phyloP scores from a whole-genome alignment of 768 basidiomycete genomes.

The Boletus edulis region DNA sequence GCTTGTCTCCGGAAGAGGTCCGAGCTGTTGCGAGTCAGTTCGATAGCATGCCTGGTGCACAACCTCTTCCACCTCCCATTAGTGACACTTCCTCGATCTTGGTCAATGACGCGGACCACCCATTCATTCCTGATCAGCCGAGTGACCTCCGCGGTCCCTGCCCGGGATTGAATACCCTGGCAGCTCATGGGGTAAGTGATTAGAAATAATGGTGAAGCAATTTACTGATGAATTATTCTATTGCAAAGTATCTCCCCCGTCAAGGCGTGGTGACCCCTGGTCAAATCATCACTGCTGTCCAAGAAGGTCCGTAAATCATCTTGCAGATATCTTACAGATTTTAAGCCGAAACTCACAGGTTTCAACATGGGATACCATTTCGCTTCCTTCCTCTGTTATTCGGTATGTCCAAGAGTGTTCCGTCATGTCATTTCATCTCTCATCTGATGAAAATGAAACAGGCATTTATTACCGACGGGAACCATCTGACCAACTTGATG shows the following conservation, averaged over 20 bases:
- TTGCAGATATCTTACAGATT: not conserved
- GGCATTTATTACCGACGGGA: constrained; percentile 22
- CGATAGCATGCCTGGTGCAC: constrained; percentile 14
- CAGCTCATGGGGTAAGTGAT: constrained; percentile 20
- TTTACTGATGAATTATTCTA: not conserved
- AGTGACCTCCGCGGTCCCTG: constrained; percentile 20
- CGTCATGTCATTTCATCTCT: not conserved
- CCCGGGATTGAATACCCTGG: constrained; percentile 22
- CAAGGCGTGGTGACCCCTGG: constrained; percentile 16
- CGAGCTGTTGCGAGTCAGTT: constrained; percentile 7
- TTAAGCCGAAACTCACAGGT: constrained; percentile 2
- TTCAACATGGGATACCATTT: constrained; percentile 22
- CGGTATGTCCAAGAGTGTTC: not conserved
- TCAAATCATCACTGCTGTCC: constrained; percentile 20
- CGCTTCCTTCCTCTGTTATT: constrained; percentile 17
- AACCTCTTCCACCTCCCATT: constrained; percentile 9
- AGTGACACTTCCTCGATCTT: constrained; percentile 18
- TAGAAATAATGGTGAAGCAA: not conserved
- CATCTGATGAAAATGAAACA: not conserved
- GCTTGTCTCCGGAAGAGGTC: constrained; percentile 16
- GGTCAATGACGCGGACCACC: constrained; percentile 8
- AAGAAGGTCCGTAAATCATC: constrained; percentile 11
- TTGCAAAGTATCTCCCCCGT: constrained; percentile 15
- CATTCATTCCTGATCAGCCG: constrained; percentile 3
- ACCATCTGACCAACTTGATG: constrained; percentile 26